Percentiles rank a stretch among this genome's conserved stretches.
Evolutionary conservation across 495 filamentous ascomycete genomes (phyloP).

Genomic region (Talaromyces liani): DNA sequence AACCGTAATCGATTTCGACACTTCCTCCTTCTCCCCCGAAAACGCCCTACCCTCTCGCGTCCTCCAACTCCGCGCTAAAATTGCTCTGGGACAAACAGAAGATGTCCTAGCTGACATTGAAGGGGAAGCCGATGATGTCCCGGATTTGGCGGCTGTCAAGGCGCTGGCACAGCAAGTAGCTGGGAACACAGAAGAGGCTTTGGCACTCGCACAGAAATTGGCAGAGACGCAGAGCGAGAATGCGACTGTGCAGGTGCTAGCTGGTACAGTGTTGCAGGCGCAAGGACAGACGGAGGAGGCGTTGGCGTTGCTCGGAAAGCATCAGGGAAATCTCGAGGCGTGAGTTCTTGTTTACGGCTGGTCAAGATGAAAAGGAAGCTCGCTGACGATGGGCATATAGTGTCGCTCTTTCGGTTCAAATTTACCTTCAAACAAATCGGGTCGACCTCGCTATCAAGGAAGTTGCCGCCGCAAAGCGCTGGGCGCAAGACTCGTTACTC

Average conservation of each 20-base stretch:
- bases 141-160: slow-evolving; percentile 72
- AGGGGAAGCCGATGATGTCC: slow-evolving; percentile 46
- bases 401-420: slow-evolving; percentile 76
- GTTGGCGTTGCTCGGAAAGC: slow-evolving; percentile 64
- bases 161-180: slow-evolving; percentile 62
- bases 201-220: slow-evolving; percentile 57
- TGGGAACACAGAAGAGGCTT: slow-evolving; percentile 54
- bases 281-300: slow-evolving; percentile 79
- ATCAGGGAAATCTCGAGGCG: slow-evolving; percentile 79
- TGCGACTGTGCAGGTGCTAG: slow-evolving; percentile 69
- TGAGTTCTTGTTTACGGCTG: too few species aligned
- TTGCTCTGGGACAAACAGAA: slow-evolving; percentile 70
- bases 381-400: slow-evolving; percentile 18
- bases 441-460: slow-evolving; percentile 86
- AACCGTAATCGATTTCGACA: slow-evolving; percentile 73
- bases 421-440: slow-evolving; percentile 85
- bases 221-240: slow-evolving; percentile 62
- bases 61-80: slow-evolving; percentile 69
- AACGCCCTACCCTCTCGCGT: slow-evolving; percentile 75
- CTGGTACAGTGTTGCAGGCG: slow-evolving; percentile 68
- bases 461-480: slow-evolving; percentile 79
- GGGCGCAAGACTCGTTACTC: slow-evolving; percentile 90
- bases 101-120: slow-evolving; percentile 62
- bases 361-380: too few species aligned
- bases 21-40: slow-evolving; percentile 61